A percentile compares a stretch with the other conserved stretches of the same genome.
These are phyloP conservation scores for Simplicillium aogashimaense DNA, from an alignment of 2,329 filamentous ascomycete species.

Conservation along the genomic window DNA sequence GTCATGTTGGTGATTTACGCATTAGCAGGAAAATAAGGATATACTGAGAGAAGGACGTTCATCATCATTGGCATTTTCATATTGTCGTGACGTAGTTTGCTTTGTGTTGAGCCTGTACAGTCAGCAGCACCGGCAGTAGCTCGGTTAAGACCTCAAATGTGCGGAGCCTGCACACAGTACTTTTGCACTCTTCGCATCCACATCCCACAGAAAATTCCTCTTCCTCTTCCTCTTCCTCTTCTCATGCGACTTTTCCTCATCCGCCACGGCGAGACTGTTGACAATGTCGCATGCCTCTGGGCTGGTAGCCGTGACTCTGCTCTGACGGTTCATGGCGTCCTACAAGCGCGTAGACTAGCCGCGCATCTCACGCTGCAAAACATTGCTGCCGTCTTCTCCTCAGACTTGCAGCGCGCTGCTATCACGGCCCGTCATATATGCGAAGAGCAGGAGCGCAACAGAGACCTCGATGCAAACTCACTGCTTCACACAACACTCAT, in stretches of 20 bases:
- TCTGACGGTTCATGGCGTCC: constrained; percentile 70
- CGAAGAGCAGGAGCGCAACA: too few relatives aligned
- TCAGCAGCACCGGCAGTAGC: too few relatives aligned
- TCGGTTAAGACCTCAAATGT: too few relatives aligned
- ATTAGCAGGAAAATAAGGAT: too few relatives aligned
- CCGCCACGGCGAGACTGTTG: constrained; percentile 81
- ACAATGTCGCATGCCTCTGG: constrained; percentile 73
- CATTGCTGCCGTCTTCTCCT: constrained; percentile 52
- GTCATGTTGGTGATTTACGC: too few relatives aligned
- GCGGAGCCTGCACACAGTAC: too few relatives aligned
- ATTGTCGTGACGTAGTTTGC: too few relatives aligned
- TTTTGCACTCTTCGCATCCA: too few relatives aligned
- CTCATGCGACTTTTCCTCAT: constrained; percentile 57
- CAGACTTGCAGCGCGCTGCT: constrained; percentile 63
- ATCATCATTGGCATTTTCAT: too few relatives aligned
- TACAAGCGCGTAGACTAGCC: constrained; percentile 67
- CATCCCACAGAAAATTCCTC: too few relatives aligned
- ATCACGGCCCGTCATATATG: constrained; percentile 58
- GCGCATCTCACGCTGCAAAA: constrained; percentile 38
- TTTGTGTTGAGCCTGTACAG: too few relatives aligned
- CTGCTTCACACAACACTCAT: constrained; percentile 20
- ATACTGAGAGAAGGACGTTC: too few relatives aligned
- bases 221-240: not conserved
- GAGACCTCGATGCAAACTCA: constrained; percentile 49
- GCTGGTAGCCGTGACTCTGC: constrained; percentile 74